These are phyloP conservation scores for Clitocybe nebularis DNA, from an alignment of 1,284 basidiomycete genomes.

Conservation along the genomic window DNA sequence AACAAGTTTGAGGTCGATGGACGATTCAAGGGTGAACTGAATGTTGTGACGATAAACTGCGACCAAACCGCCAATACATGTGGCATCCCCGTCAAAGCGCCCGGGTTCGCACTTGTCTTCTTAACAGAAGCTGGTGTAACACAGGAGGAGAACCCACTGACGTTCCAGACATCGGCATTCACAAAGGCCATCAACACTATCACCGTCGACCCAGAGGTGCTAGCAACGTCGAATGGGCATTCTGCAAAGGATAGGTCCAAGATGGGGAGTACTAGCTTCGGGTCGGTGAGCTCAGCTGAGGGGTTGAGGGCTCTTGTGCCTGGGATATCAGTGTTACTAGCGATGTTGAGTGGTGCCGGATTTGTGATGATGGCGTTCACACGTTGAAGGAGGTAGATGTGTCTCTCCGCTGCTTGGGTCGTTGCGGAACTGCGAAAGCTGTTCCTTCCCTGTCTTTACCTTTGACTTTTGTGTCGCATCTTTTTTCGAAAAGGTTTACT, in stretches of 20 bases:
- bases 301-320: constrained; percentile 2
- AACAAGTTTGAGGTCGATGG: constrained; percentile 59
- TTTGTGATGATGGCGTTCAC: constrained; percentile 4
- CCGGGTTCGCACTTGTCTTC: constrained; percentile 71
- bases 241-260: constrained; percentile 29
- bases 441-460: no score
- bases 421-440: no score
- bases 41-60: constrained; percentile 52
- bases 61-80: constrained; percentile 47
- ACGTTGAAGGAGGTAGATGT: no score
- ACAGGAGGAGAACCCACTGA: constrained; percentile 35
- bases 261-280: constrained; percentile 40
- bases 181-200: constrained; percentile 49
- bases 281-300: constrained; percentile 2
- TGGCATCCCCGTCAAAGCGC: constrained; percentile 57
- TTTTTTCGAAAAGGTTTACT: no score
- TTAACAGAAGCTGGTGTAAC: constrained; percentile 42
- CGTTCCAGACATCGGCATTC: constrained; percentile 51
- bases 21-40: constrained; percentile 46
- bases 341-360: constrained; percentile 8
- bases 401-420: no score
- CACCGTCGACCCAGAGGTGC: constrained; percentile 36
- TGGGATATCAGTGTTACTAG: constrained; percentile 4
- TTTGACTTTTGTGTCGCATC: no score
- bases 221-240: constrained; percentile 50